Percentiles rank a stretch among this genome's conserved stretches.
These are phyloP conservation scores for Plasmodium blacklocki DNA, from an alignment of 169 alveolate genomes.

Conservation along the genomic window DNA sequence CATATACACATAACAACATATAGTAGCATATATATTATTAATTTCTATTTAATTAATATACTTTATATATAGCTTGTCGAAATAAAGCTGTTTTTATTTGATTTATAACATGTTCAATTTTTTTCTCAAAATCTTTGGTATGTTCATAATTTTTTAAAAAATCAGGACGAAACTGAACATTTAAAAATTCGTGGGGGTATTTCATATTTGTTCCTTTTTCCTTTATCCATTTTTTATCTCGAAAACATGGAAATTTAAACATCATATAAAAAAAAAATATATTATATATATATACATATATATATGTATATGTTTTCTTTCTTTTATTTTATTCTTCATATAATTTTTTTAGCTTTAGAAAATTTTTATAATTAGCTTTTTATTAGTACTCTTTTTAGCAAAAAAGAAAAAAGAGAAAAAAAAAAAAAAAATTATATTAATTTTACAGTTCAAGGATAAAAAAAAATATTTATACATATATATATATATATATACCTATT, in stretches of 20 bases:
- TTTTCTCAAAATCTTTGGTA: constrained; percentile 37
- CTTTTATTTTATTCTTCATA: too few relatives aligned
- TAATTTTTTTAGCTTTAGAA: too few relatives aligned
- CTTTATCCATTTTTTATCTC: constrained; percentile 72
- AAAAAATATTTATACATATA: too few relatives aligned
- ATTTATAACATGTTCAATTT: constrained; percentile 24
- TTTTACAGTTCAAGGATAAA: too few relatives aligned
- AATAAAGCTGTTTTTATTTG: constrained; percentile 62
- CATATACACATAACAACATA: too few relatives aligned
- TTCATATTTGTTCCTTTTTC: constrained; percentile 65
- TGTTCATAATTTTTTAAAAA: constrained; percentile 66
- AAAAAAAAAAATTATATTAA: not conserved
- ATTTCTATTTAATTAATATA: constrained; percentile 4
- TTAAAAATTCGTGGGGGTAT: constrained; percentile 54
- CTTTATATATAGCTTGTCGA: constrained; percentile 72
- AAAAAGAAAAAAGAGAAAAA: not conserved
- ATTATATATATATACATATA: too few relatives aligned
- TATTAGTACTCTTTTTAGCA: too few relatives aligned
- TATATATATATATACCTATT: too few relatives aligned
- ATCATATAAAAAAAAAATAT: constrained; percentile 4
- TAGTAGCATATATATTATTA: too few relatives aligned
- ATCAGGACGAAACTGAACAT: constrained; percentile 68
- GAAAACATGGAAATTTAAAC: constrained; percentile 68
- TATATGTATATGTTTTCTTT: too few relatives aligned
- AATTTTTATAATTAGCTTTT: too few relatives aligned